phyloP scores from a whole-genome alignment of 2,329 filamentous ascomycete species.

The Paraphaeosphaeria sporulosa region DNA sequence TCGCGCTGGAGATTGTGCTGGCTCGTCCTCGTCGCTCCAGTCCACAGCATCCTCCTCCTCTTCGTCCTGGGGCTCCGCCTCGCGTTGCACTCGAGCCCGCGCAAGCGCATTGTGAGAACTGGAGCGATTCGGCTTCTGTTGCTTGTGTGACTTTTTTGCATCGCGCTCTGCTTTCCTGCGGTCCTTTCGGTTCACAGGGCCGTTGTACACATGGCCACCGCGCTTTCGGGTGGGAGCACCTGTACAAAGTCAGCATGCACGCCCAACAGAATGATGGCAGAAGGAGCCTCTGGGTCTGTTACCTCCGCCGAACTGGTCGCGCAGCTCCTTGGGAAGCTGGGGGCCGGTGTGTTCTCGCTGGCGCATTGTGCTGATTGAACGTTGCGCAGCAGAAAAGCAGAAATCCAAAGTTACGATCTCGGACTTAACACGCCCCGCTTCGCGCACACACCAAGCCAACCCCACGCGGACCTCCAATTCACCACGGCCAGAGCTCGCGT shows the following conservation, averaged over 20 bases:
- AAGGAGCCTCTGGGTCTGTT: slow-evolving; percentile 5
- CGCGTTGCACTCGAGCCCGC: neutral
- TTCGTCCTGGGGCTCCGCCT: neutral
- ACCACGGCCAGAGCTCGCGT: neutral
- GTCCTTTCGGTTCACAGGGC: slow-evolving; percentile 63
- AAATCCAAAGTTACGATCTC: slow-evolving; percentile 34
- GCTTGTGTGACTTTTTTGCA: slow-evolving; percentile 63
- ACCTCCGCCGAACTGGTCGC: slow-evolving; percentile 53
- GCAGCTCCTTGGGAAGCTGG: slow-evolving; percentile 56
- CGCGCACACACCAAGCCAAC: slow-evolving; percentile 27
- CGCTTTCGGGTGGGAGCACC: slow-evolving; percentile 39
- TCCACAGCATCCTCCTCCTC: slow-evolving; percentile 14
- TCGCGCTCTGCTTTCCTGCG: slow-evolving; percentile 71
- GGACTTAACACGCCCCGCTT: slow-evolving; percentile 36
- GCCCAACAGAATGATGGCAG: neutral
- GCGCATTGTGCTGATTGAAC: slow-evolving; percentile 44
- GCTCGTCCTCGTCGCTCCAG: slow-evolving; percentile 31
- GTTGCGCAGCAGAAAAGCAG: slow-evolving; percentile 28
- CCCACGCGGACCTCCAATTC: slow-evolving; percentile 10
- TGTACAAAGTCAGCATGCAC: slow-evolving; percentile 20
- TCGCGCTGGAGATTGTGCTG: slow-evolving; percentile 32
- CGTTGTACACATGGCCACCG: slow-evolving; percentile 32
- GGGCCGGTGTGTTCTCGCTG: slow-evolving; percentile 47
- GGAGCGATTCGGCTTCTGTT: slow-evolving; percentile 20
- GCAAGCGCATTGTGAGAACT: slow-evolving; percentile 18